Conservation (phyloP, 805 yeast species). For the Kuraishia floccosa region DNA sequence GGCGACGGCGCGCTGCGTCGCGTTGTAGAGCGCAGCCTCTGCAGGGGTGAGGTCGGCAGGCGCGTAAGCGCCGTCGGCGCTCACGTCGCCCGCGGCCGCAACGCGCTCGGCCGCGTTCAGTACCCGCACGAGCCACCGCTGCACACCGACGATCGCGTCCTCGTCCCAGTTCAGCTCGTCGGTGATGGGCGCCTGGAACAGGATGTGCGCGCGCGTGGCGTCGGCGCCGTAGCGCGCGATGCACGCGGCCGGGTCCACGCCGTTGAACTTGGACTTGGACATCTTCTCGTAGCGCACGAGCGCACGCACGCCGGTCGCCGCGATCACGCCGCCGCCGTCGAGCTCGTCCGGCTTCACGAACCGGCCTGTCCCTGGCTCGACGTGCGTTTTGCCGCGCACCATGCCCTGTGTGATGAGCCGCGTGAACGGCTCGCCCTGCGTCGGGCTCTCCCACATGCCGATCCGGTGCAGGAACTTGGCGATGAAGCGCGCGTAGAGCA, state of each 20-base stretch:
- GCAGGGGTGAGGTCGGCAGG: constrained; percentile 19
- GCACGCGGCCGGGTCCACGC: constrained; percentile 80
- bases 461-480: constrained; percentile 63
- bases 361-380: constrained; percentile 60
- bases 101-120: constrained; percentile 18
- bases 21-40: constrained; percentile 52
- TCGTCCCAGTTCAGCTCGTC: constrained; percentile 90
- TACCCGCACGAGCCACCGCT: constrained; percentile 73
- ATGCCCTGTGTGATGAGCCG: constrained; percentile 88
- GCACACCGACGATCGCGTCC: constrained; percentile 71
- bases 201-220: constrained; percentile 84
- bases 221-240: constrained; percentile 80
- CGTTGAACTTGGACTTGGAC: constrained; percentile 94
- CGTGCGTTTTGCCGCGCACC: constrained; percentile 89
- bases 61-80: constrained; percentile 4
- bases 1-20: constrained; percentile 31
- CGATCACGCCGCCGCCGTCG: constrained; percentile 30
- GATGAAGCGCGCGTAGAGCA: constrained; percentile 77
- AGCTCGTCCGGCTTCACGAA: constrained; percentile 76
- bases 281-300: constrained; percentile 69
- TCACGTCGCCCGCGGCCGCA: background rate
- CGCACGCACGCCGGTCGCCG: constrained; percentile 39
- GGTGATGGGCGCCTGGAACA: constrained; percentile 83
- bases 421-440: constrained; percentile 70
- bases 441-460: constrained; percentile 56